Percentiles rank a stretch among this genome's conserved stretches.
phyloP scores from a whole-genome alignment of 768 basidiomycete genomes.

The Boletus coccyginus region DNA sequence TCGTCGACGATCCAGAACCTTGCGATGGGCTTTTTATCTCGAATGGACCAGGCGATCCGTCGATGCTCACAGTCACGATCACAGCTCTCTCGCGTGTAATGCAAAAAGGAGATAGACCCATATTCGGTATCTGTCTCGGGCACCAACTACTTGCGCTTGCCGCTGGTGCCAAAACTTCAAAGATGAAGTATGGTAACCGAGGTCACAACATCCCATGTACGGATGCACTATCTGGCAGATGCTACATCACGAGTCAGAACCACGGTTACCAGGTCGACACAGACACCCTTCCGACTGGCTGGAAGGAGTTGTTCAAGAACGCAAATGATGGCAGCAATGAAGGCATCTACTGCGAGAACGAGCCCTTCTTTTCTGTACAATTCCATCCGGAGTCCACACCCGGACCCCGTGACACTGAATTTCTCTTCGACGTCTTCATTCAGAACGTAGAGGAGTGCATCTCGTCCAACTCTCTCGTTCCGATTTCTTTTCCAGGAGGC shows the following conservation, averaged over 20 bases:
- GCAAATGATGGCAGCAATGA: constrained; percentile 98
- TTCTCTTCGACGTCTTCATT: constrained; percentile 97
- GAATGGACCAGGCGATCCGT: constrained; percentile 97
- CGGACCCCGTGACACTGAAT: constrained; percentile 97
- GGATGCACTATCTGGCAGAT: constrained; percentile 87
- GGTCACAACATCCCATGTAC: constrained; percentile 99
- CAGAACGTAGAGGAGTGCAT: constrained; percentile 78
- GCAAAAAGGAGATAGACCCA: constrained; percentile 73
- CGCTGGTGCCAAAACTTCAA: constrained; percentile 89
- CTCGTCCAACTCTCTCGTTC: constrained; percentile 48
- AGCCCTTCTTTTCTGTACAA: constrained; percentile 98
- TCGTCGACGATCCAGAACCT: constrained; percentile 70
- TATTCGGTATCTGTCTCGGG: constrained; percentile 98
- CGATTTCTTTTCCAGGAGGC: constrained; percentile 74
- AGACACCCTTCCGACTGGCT: constrained; percentile 70
- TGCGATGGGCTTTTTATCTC: constrained; percentile 97
- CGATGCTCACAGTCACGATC: constrained; percentile 75
- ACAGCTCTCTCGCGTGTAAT: constrained; percentile 62
- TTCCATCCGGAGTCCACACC: constrained; percentile 98
- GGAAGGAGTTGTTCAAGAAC: constrained; percentile 94
- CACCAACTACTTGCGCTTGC: constrained; percentile 96
- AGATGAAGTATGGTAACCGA: constrained; percentile 99
- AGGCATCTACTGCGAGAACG: constrained; percentile 89
- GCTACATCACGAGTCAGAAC: constrained; percentile 99
- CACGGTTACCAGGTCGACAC: constrained; percentile 96